Evolutionary conservation across 805 yeast genomes (phyloP).

Genomic region (Wickerhamiella domercqiae): DNA sequence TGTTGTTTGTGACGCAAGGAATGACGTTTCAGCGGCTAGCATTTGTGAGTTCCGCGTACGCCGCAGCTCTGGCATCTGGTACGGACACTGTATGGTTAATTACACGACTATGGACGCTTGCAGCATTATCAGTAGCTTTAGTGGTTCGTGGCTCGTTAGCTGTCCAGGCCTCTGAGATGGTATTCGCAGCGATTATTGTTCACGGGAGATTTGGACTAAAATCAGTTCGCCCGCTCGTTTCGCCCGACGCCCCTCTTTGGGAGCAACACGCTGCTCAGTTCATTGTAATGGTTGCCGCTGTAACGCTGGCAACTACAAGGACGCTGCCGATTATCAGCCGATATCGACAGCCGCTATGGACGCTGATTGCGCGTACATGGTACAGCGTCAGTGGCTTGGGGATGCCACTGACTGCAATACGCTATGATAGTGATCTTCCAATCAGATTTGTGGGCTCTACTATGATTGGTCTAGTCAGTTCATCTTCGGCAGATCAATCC

Average conservation of each 20-base stretch:
- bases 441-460: neutral
- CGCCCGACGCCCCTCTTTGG: neutral
- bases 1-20: neutral
- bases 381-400: conserved; percentile 15
- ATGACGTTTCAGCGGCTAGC: neutral
- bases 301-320: neutral
- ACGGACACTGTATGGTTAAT: neutral
- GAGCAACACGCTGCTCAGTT: neutral
- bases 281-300: neutral
- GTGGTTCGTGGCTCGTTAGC: neutral
- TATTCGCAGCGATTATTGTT: neutral
- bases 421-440: too few relatives aligned
- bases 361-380: conserved; percentile 11
- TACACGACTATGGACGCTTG: neutral
- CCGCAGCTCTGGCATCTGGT: neutral
- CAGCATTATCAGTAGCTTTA: neutral
- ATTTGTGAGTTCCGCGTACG: neutral
- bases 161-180: neutral
- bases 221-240: neutral
- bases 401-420: too few relatives aligned
- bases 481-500: neutral
- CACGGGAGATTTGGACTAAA: neutral
- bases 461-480: neutral
- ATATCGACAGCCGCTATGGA: conserved; percentile 5
- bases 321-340: neutral